A percentile compares a stretch with the other conserved stretches of the same genome.
phyloP scores from a whole-genome alignment of 768 basidiomycete genomes.

The Clathrus columnatus region DNA sequence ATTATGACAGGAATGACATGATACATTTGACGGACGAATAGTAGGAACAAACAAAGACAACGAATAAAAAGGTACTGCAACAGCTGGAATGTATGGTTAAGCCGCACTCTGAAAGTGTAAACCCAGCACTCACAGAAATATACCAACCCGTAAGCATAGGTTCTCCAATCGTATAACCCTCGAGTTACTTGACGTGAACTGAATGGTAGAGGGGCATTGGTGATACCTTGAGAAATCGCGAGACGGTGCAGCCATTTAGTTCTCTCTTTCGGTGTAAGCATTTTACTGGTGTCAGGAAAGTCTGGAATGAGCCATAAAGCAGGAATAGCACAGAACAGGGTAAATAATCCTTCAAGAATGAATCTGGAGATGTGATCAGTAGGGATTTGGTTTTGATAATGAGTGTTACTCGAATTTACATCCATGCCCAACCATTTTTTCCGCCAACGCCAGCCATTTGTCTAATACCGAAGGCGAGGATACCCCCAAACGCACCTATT shows the following conservation, averaged over 20 bases:
- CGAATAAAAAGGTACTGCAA: slow-evolving; percentile 30
- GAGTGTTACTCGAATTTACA: slow-evolving; percentile 10
- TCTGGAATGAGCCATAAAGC: slow-evolving; percentile 26
- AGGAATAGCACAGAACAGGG: slow-evolving; percentile 20
- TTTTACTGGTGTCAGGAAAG: slow-evolving; percentile 30
- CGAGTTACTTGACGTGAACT: slow-evolving; percentile 20
- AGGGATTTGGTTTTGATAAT: too few species aligned
- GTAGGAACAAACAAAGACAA: slow-evolving; percentile 30
- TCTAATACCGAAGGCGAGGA: slow-evolving; percentile 21
- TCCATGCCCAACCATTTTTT: slow-evolving; percentile 19
- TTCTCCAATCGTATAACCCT: slow-evolving; percentile 19
- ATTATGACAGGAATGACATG: background rate
- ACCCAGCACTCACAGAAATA: too few species aligned
- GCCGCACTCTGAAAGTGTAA: too few species aligned
- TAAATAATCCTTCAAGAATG: slow-evolving; percentile 26
- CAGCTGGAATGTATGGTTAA: too few species aligned
- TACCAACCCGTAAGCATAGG: slow-evolving; percentile 19
- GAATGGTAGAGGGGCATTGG: slow-evolving; percentile 23
- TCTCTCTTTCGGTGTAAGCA: slow-evolving; percentile 28
- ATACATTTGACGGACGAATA: slow-evolving; percentile 21
- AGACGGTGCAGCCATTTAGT: slow-evolving; percentile 26
- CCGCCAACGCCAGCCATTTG: slow-evolving; percentile 19
- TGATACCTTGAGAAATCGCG: slow-evolving; percentile 26
- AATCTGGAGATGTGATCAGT: slow-evolving; percentile 1
- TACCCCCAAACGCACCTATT: slow-evolving; percentile 14